phyloP scores from a whole-genome alignment of 208 protist genomes.

The Strigomonas oncopelti region DNA sequence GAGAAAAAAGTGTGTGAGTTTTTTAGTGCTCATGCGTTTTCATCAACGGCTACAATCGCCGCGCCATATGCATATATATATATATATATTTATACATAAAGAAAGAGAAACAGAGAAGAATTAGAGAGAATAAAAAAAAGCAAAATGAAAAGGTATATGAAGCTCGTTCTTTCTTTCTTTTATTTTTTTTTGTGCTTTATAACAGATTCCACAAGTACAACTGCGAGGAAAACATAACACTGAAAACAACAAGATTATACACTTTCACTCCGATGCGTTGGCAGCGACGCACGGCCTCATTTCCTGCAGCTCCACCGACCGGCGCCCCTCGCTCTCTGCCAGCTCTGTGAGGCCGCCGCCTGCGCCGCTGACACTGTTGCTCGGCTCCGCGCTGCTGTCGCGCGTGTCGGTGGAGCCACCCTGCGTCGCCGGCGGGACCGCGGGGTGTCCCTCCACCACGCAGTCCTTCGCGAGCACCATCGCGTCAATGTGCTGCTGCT shows the following conservation, averaged over 20 bases:
- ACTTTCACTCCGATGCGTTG: background rate
- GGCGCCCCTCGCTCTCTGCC: slow-evolving; percentile 17
- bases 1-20: background rate
- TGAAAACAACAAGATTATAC: background rate
- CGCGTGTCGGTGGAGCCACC: background rate
- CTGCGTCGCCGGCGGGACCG: too few relatives aligned
- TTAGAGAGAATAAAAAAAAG: slow-evolving; percentile 1
- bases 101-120: slow-evolving; percentile 2
- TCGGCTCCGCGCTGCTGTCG: background rate
- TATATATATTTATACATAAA: background rate
- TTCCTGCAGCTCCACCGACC: slow-evolving; percentile 23
- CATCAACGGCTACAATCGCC: background rate
- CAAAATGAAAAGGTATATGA: background rate
- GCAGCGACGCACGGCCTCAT: background rate
- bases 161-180: background rate
- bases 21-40: background rate
- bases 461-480: background rate
- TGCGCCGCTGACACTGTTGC: background rate
- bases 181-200: background rate
- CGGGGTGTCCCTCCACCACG: background rate
- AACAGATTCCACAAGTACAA: background rate
- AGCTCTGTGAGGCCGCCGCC: background rate
- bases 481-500: slow-evolving; percentile 1
- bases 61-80: background rate
- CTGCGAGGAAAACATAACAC: background rate